Conservation (phyloP, 805 yeast species). For the Cyberlindnera xylosilytica region DNA sequence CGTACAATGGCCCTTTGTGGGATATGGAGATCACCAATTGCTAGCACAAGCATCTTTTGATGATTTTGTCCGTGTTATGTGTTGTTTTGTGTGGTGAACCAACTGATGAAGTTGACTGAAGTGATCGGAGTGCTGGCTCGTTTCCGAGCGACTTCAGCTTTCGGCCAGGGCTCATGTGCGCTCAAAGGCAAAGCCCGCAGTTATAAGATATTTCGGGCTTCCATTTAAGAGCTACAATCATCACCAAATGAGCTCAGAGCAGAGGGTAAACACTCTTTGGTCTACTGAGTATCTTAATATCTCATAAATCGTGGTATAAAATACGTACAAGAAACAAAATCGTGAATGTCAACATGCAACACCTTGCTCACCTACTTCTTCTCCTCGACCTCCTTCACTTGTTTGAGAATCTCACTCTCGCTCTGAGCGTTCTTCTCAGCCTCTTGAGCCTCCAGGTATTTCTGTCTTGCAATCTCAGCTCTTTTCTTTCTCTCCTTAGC, state of each 20-base stretch:
- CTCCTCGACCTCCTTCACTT: not conserved
- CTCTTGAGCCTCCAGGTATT: conserved; percentile 39
- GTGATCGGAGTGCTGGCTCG: conserved; percentile 1
- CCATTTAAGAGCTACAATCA: too few species aligned
- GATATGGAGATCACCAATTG: conserved; percentile 85
- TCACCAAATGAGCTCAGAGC: too few species aligned
- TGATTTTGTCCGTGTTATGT: not conserved
- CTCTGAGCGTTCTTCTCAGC: conserved; percentile 27
- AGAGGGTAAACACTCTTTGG: too few species aligned
- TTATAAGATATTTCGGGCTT: too few species aligned
- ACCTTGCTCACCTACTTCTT: not conserved
- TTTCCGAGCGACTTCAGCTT: too few species aligned
- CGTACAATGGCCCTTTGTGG: conserved; percentile 79
- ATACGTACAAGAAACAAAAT: not conserved
- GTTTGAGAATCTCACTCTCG: not conserved
- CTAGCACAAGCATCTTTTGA: conserved; percentile 59
- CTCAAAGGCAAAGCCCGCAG: too few species aligned
- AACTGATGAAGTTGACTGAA: not conserved
- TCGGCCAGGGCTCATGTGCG: conserved; percentile 1
- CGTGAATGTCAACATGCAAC: not conserved
- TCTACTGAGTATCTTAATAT: not conserved
- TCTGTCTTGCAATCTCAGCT: conserved; percentile 56
- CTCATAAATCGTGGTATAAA: not conserved
- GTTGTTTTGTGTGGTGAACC: too few species aligned
- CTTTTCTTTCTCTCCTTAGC: conserved; percentile 64